Evolutionary conservation across 441 rosid genomes (phyloP).

Genomic region (Geranium incanum): DNA sequence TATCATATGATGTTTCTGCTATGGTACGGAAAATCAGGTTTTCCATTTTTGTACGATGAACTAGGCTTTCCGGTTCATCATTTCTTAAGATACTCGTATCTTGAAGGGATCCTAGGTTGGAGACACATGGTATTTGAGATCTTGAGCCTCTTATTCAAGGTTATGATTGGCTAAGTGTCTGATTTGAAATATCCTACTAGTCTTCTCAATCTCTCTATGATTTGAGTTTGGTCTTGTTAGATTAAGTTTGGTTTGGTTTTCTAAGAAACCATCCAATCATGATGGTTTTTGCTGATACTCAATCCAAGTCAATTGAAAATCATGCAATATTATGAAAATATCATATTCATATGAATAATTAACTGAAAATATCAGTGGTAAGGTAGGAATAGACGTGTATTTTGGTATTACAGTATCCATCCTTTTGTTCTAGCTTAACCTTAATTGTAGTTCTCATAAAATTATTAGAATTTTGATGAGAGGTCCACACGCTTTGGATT

Average conservation of each 20-base stretch:
- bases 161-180: background rate
- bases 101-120: background rate
- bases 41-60: background rate
- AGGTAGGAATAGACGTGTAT: background rate
- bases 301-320: background rate
- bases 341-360: background rate
- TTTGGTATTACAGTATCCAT: background rate
- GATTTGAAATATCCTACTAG: background rate
- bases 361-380: background rate
- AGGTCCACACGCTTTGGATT: background rate
- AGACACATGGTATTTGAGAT: background rate
- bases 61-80: background rate
- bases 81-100: background rate
- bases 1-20: background rate
- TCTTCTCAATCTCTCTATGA: background rate
- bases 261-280: background rate
- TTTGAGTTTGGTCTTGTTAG: conserved; percentile 1
- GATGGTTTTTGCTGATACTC: background rate
- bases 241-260: background rate
- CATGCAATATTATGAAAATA: background rate
- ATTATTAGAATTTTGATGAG: background rate
- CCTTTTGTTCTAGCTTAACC: background rate
- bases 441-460: background rate
- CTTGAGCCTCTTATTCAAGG: conserved; percentile 1
- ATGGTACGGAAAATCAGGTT: background rate